Percentiles rank a stretch among this genome's conserved stretches.
Evolutionary conservation across 2,329 filamentous ascomycete genomes (phyloP).

Genomic region (Verticillium longisporum): DNA sequence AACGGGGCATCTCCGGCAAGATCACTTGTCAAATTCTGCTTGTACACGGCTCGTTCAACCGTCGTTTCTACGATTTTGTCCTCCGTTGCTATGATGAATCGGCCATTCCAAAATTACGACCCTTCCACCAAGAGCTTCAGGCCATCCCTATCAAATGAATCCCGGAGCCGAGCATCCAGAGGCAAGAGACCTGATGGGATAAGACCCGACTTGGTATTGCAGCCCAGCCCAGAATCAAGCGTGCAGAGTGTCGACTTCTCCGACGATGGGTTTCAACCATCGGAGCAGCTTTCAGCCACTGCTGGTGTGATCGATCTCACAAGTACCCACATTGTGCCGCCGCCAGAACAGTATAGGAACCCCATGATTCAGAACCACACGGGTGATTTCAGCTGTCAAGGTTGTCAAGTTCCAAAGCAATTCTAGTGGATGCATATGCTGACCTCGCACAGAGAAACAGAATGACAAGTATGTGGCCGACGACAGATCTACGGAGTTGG

Average conservation of each 20-base stretch:
- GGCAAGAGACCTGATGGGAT: background rate
- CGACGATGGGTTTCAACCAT: background rate
- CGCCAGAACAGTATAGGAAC: background rate
- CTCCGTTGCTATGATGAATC: background rate
- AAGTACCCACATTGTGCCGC: background rate
- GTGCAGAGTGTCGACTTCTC: background rate
- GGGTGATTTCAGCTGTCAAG: background rate
- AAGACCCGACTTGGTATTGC: background rate
- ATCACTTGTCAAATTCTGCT: background rate
- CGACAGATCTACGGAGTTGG: background rate
- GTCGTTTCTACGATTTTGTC: background rate
- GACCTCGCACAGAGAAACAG: background rate
- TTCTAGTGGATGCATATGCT: background rate
- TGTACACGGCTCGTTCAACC: no score
- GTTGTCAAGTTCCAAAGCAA: background rate
- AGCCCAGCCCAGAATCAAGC: background rate
- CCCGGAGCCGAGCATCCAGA: background rate
- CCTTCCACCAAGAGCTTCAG: background rate
- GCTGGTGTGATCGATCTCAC: background rate
- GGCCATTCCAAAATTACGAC: background rate
- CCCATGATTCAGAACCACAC: background rate
- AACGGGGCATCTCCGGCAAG: background rate
- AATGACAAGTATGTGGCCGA: background rate
- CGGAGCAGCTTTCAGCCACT: background rate
- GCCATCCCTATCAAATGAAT: background rate